Conservation (phyloP, 139 green algal species). For the Zygnema circumcarinatum region DNA sequence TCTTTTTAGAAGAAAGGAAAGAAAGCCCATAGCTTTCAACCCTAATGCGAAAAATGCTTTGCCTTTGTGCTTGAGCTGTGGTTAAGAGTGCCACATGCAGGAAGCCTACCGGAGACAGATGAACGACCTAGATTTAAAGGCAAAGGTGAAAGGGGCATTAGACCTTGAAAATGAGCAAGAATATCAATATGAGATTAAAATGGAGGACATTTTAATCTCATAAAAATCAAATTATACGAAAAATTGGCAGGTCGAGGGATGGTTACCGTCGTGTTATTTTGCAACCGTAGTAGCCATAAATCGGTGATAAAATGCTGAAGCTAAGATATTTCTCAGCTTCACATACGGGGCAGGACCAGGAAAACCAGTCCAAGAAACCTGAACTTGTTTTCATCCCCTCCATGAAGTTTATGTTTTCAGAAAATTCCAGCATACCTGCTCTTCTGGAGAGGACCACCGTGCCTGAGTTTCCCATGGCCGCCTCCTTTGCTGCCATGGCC, state of each 20-base stretch:
- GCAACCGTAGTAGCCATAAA: too few species aligned
- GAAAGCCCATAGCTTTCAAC: too few species aligned
- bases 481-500: slow-evolving; percentile 2
- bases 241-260: neutral
- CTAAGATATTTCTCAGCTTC: too few species aligned
- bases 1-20: too few species aligned
- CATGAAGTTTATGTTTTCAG: neutral
- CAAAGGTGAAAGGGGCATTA: neutral
- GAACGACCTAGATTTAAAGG: neutral
- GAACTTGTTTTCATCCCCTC: neutral
- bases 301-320: neutral
- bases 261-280: neutral
- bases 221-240: neutral
- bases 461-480: slow-evolving; percentile 19
- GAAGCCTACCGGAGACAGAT: too few species aligned
- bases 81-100: too few species aligned
- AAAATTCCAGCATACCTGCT: slow-evolving; percentile 26
- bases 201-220: neutral
- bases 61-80: too few species aligned
- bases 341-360: too few species aligned
- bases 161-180: too few species aligned
- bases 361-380: too few species aligned
- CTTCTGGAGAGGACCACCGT: slow-evolving; percentile 25
- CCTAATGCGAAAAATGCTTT: too few species aligned
- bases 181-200: neutral